phyloP scores from a whole-genome alignment of 129 eudicot species.

The Helichrysum umbraculigerum region DNA sequence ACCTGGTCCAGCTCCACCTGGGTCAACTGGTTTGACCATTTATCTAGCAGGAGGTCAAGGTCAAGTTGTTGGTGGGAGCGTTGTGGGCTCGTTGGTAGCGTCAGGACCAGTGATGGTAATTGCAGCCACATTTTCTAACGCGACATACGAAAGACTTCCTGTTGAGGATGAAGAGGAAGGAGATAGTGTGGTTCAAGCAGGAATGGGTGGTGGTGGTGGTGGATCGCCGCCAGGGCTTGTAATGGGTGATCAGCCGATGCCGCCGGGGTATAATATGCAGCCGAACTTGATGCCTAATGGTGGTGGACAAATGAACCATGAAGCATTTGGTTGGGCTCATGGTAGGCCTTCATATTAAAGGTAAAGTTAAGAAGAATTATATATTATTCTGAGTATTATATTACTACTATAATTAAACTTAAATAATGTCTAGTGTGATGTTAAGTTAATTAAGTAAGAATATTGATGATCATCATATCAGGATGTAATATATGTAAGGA shows the following conservation, averaged over 20 bases:
- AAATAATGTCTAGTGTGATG: constrained; percentile 29
- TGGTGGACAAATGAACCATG: constrained; percentile 61
- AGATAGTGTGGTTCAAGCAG: constrained; percentile 38
- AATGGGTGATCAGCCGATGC: constrained; percentile 37
- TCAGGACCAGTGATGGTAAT: constrained; percentile 75
- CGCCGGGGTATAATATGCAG: constrained; percentile 48
- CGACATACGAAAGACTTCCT: constrained; percentile 69
- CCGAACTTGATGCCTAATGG: constrained; percentile 56
- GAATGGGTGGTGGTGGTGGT: constrained; percentile 28
- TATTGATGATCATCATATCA: constrained; percentile 9
- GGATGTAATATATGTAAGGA: constrained; percentile 13
- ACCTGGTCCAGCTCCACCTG: constrained; percentile 82
- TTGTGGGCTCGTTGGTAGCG: constrained; percentile 66
- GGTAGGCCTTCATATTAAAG: constrained; percentile 52
- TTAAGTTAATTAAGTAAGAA: constrained; percentile 10
- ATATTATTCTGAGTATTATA: background rate
- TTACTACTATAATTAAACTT: constrained; percentile 12
- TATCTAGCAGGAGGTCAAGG: constrained; percentile 80
- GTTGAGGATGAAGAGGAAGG: constrained; percentile 62
- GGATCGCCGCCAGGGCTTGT: constrained; percentile 40
- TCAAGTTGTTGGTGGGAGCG: constrained; percentile 78
- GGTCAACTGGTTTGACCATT: constrained; percentile 67
- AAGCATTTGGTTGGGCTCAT: constrained; percentile 71
- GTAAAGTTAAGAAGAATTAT: constrained; percentile 14
- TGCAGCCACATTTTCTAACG: constrained; percentile 67